Evolutionary conservation across 2,329 filamentous ascomycete genomes (phyloP).

Genomic region (Xylariaceae sp.): DNA sequence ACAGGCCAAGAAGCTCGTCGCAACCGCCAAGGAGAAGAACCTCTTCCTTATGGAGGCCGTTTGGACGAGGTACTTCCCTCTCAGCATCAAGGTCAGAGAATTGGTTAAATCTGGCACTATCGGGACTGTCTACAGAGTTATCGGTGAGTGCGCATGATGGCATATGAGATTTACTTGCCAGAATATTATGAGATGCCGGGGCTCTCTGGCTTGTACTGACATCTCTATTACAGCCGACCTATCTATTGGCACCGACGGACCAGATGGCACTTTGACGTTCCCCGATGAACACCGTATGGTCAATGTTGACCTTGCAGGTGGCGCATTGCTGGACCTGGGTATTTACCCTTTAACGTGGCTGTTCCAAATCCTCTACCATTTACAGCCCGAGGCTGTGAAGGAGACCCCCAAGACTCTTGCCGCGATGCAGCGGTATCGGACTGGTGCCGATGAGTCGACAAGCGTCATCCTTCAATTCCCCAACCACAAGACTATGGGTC

Average conservation of each 20-base stretch:
- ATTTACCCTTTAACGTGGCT: constrained; percentile 89
- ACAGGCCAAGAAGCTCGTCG: constrained; percentile 68
- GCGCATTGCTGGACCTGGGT: constrained; percentile 77
- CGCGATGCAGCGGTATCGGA: constrained; percentile 68
- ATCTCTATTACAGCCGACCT: constrained; percentile 46
- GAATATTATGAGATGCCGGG: background rate
- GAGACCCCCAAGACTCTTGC: constrained; percentile 64
- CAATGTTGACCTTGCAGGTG: constrained; percentile 77
- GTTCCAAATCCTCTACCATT: constrained; percentile 83
- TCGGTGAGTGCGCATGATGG: constrained; percentile 38
- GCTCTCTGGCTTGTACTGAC: constrained; percentile 4
- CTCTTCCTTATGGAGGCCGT: constrained; percentile 82
- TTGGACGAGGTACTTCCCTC: constrained; percentile 84
- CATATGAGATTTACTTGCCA: background rate
- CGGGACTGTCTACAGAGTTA: constrained; percentile 58
- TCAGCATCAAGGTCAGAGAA: constrained; percentile 71
- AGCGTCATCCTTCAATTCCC: constrained; percentile 75
- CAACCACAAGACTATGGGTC: constrained; percentile 61
- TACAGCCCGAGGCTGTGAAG: constrained; percentile 63
- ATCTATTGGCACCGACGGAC: constrained; percentile 55
- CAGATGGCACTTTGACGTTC: constrained; percentile 55
- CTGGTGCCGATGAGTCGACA: constrained; percentile 74
- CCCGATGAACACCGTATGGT: constrained; percentile 69
- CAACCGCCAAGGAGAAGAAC: constrained; percentile 67
- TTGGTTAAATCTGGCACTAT: constrained; percentile 53